Conservation (phyloP, 2,329 filamentous ascomycete species). For the Kalaharituber pfeilii region DNA sequence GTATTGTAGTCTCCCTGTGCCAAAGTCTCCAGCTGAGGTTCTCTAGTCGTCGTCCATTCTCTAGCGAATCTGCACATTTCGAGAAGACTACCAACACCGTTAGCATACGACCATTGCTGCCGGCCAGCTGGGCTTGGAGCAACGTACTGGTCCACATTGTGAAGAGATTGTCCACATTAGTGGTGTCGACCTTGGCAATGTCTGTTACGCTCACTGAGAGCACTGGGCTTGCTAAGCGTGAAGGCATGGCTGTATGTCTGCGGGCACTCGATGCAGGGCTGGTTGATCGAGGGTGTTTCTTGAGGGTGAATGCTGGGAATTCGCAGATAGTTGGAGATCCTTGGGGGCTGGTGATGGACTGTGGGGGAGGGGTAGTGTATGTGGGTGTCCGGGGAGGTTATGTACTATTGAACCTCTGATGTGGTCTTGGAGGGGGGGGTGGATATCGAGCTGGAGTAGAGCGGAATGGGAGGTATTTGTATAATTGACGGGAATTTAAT, state of each 20-base stretch:
- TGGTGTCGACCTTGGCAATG: conserved; percentile 87
- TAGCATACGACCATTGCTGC: neutral
- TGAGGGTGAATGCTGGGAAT: neutral
- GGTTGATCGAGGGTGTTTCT: neutral
- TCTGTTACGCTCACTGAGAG: conserved; percentile 80
- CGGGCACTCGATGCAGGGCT: neutral
- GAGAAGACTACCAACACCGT: conserved; percentile 55
- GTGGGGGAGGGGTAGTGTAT: neutral
- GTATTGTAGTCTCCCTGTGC: conserved; percentile 49
- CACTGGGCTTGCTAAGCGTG: conserved; percentile 65
- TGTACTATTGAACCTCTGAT: neutral
- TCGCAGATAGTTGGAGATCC: too few species aligned
- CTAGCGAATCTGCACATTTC: conserved; percentile 81
- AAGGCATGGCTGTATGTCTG: conserved; percentile 53
- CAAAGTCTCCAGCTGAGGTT: conserved; percentile 93
- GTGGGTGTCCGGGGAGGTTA: neutral
- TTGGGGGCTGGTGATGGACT: neutral
- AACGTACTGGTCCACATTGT: conserved; percentile 90
- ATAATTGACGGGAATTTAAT: neutral
- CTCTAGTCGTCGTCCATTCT: conserved; percentile 79
- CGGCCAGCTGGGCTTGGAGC: neutral
- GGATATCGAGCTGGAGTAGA: neutral
- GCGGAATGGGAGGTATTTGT: neutral
- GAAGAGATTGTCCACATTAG: conserved; percentile 81
- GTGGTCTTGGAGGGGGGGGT: neutral